Base-by-base conservation (phyloP, 352 stramenopile species). In the Globisporangium cylindrosporum region DNA sequence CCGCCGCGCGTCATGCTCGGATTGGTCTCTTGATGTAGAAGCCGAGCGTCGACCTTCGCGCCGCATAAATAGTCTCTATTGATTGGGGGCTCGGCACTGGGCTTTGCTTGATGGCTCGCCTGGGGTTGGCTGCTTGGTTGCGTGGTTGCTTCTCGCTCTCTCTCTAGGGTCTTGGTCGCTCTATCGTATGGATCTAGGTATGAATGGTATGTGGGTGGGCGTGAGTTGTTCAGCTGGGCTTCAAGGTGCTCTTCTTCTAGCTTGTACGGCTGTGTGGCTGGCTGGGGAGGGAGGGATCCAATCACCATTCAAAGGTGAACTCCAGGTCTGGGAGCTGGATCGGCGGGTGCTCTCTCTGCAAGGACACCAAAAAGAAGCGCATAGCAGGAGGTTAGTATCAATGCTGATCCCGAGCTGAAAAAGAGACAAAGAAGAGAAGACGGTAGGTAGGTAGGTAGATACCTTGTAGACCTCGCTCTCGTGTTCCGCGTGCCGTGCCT, bases 291-390 rank as follows among this genome's bases (percentile, higher is more conserved):
- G 1, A 27, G 27, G 4, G 25, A 38, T 22, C 36, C 29, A 22
- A 25, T 68, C 63, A 70, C 65, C 65, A 70, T 24, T 70, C 65
- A 49, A 61, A 70, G 57, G 10, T 53, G 46, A 70, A 65, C 15
- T 25, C 34, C 20, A 64, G 32, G 27, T 65, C 49, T 22, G 65
- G 65, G 18, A 70, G 57, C 49, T 59, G 32, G 32, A 70, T 60
- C 15, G 57, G 43, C 18, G 36, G 63, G 8, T 49, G 53, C n/a
- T 62, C 53, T 61, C 38, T 25, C 9, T 59, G 61, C 24, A 38
- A 56, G n/a, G 10, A 32, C 14, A 25, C 27, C 27, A 15, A 20
- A 1, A 59, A 25, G 14, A 41, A 38, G 10, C 22, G 27, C 54
- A 41, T n/a, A 41, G 18, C 3, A n/a, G 14, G 22, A 10, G 27